Percentiles rank a stretch among this genome's conserved stretches.
Conservation (phyloP, 306 rosid genomes). For the Abrus precatorius region DNA sequence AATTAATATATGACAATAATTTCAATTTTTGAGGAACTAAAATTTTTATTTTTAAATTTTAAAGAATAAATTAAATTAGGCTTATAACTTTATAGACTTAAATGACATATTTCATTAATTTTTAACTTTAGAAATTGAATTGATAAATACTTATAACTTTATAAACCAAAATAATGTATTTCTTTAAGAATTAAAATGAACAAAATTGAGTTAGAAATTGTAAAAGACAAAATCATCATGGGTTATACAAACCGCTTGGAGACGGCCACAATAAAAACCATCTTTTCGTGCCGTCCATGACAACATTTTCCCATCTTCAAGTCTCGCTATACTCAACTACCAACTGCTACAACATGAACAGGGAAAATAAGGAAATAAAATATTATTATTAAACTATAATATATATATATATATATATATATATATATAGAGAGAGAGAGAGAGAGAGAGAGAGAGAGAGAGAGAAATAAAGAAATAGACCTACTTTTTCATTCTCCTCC, state of each 20-base stretch:
- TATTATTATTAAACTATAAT: not conserved
- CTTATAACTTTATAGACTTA: too few species aligned
- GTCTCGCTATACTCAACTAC: conserved; percentile 30
- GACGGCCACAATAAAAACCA: conserved; percentile 27
- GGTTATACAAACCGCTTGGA: not conserved
- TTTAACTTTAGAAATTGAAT: too few species aligned
- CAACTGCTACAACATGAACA: not conserved
- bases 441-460: not conserved
- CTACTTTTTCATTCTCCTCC: conserved; percentile 58
- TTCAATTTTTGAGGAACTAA: too few species aligned
- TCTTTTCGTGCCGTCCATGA: not conserved
- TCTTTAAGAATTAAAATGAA: too few species aligned
- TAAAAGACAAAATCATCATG: not conserved
- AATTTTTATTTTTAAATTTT: too few species aligned
- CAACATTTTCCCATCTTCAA: not conserved
- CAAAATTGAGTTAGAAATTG: not conserved
- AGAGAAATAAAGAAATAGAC: conserved; percentile 38
- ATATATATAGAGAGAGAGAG: not conserved
- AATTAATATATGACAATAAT: too few species aligned
- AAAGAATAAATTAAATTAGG: too few species aligned
- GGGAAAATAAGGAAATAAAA: not conserved
- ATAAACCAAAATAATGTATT: too few species aligned
- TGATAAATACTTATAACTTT: too few species aligned
- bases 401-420: too few species aligned
- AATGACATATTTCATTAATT: too few species aligned